Percentiles rank a stretch among this genome's conserved stretches.
These are phyloP conservation scores for Parmales sp. DNA, from an alignment of 108 stramenopile species.

Conservation along the genomic window DNA sequence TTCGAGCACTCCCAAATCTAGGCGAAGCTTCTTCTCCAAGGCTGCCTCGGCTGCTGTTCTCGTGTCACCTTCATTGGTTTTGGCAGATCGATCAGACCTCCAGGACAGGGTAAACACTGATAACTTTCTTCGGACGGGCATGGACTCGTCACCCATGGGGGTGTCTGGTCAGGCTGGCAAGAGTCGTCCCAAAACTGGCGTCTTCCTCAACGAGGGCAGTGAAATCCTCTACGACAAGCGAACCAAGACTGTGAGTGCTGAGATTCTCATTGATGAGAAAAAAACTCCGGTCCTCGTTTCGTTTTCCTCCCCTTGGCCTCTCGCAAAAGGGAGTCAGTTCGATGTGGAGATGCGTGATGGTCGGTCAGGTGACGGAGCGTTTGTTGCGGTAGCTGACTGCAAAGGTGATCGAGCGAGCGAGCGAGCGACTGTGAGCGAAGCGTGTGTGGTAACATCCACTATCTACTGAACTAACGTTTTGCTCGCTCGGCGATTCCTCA, in stretches of 20 bases:
- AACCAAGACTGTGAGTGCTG: slow-evolving; percentile 53
- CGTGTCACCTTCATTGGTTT: too few species aligned
- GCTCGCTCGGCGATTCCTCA: too few species aligned
- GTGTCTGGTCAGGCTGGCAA: slow-evolving; percentile 68
- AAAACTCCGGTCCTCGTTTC: slow-evolving; percentile 42
- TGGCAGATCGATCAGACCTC: too few species aligned
- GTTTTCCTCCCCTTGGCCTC: slow-evolving; percentile 55
- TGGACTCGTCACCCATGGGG: slow-evolving; percentile 62
- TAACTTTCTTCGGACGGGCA: slow-evolving; percentile 49
- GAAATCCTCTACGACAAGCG: slow-evolving; percentile 44
- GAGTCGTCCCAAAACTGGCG: slow-evolving; percentile 56
- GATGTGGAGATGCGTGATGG: slow-evolving; percentile 71
- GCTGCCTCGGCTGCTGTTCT: slow-evolving; percentile 38
- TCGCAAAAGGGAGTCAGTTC: slow-evolving; percentile 53
- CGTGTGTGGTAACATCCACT: too few species aligned
- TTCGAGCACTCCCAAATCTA: too few species aligned
- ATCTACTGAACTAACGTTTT: too few species aligned
- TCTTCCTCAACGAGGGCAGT: slow-evolving; percentile 60
- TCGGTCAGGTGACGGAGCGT: slow-evolving; percentile 65
- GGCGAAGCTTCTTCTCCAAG: too few species aligned
- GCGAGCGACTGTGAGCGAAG: too few species aligned
- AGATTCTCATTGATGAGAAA: slow-evolving; percentile 44
- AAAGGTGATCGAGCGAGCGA: too few species aligned
- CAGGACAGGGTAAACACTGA: slow-evolving; percentile 50
- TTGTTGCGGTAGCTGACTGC: slow-evolving; percentile 52